Conservation (phyloP, 176 grass and related monocot species). For the Carex parvula region DNA sequence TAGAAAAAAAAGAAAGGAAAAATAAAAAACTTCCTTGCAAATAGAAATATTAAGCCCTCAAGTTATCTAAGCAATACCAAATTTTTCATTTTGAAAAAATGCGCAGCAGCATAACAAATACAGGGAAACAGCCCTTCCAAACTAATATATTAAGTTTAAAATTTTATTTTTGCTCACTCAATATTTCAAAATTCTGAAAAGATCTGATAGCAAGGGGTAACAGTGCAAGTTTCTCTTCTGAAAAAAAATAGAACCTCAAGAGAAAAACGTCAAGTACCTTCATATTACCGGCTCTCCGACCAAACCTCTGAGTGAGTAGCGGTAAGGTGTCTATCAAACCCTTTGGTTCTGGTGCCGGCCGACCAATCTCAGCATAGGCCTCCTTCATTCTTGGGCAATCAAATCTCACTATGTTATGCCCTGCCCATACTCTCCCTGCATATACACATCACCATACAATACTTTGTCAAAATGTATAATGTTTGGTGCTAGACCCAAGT, state of each 20-base stretch:
- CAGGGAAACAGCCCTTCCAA: background rate
- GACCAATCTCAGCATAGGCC: constrained; percentile 61
- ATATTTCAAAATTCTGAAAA: background rate
- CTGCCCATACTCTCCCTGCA: constrained; percentile 81
- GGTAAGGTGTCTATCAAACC: constrained; percentile 80
- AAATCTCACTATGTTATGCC: constrained; percentile 90
- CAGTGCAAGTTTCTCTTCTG: background rate
- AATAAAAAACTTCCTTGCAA: background rate
- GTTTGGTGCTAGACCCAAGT: background rate
- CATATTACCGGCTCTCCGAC: constrained; percentile 93
- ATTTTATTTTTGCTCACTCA: background rate
- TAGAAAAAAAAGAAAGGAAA: background rate
- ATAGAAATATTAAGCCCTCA: background rate
- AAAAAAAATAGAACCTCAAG: background rate
- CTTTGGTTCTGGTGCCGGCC: constrained; percentile 60
- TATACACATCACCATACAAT: background rate
- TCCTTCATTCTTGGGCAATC: constrained; percentile 73
- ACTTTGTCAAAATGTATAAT: background rate
- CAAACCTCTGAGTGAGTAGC: constrained; percentile 80
- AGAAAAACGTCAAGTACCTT: constrained; percentile 50
- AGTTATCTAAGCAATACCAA: background rate
- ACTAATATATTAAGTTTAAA: background rate
- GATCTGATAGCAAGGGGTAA: background rate
- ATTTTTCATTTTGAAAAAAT: background rate
- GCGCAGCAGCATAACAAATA: background rate